Base-by-base conservation (phyloP, 345 rosid species). In the Rhodamnia rubescens region DNA sequence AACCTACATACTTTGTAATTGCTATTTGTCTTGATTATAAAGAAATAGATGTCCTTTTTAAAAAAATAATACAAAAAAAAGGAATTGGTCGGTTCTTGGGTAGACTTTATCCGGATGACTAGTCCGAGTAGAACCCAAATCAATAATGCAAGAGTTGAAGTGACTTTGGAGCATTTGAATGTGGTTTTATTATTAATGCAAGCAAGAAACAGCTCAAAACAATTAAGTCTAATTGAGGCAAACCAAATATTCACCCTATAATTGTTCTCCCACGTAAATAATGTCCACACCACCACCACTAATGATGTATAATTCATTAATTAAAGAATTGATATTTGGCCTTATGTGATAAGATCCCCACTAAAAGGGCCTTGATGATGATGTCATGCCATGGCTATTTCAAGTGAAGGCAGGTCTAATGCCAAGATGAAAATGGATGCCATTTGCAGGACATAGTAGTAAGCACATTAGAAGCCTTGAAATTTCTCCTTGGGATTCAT, bases 1-100 rank as follows among this genome's bases (percentile, higher is more conserved):
- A 61, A 27, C 1, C 40, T 36, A 64, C 16, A 1, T 0, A 32
- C 2, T 11, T 0, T 3, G 0, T 15, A 29, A 32, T 21, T 3
- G 15, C 3, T 32, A 15, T 29, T 29, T 64, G 3, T 64, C 75
- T 64, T 0, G 10, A 64, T 64, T 32, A 15, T 36, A 29, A 64
- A 64, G 32, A 32, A 32, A 64, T 22, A 29, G 22, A 64, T 16
- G 20, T 32, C 32, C 11, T 5, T n/a, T 29, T 27, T 0, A 27
- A 59, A 59, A 59, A 59, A 14, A n/a, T 5, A 58, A 58, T 2
- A 12, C 12, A 15, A 58, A 13, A 61, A 36, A 3, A 27, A 27
- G 0, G 40, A 61, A 29, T 61, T 61, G 8, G 10, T 4, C 1
- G 0, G 40, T 27, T 61, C 10, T 29, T 15, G 11, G 0, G 40